Evolutionary conservation across 805 yeast genomes (phyloP).

Genomic region (Priceomyces castillae): DNA sequence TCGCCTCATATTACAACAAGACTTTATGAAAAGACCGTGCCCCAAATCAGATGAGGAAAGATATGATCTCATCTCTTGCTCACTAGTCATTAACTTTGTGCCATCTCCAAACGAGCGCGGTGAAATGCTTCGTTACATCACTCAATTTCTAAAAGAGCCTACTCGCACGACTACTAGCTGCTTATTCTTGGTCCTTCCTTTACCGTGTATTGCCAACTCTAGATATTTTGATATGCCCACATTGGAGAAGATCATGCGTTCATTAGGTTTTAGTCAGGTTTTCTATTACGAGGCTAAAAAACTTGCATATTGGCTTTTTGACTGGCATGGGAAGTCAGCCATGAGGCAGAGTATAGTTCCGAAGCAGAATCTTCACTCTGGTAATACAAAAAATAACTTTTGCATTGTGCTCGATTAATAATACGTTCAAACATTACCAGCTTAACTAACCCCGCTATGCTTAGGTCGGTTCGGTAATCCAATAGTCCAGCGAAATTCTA

Average conservation of each 20-base stretch:
- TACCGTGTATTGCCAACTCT: slow-evolving; percentile 82
- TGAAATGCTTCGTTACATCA: slow-evolving; percentile 64
- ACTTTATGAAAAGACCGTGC: slow-evolving; percentile 74
- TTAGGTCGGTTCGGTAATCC: too few species aligned
- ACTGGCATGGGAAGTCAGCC: slow-evolving; percentile 38
- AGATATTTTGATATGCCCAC: slow-evolving; percentile 60
- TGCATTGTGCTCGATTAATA: slow-evolving; percentile 29
- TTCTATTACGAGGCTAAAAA: slow-evolving; percentile 61
- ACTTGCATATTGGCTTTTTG: slow-evolving; percentile 68
- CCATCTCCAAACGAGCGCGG: slow-evolving; percentile 72
- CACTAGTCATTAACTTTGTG: slow-evolving; percentile 86
- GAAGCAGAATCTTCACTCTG: slow-evolving; percentile 55
- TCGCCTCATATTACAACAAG: slow-evolving; percentile 69
- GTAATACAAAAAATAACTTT: slow-evolving; percentile 68
- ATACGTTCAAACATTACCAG: too few species aligned
- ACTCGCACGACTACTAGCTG: slow-evolving; percentile 24
- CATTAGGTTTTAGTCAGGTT: slow-evolving; percentile 56
- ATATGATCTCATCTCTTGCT: slow-evolving; percentile 73
- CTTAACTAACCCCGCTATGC: too few species aligned
- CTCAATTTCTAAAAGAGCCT: slow-evolving; percentile 50
- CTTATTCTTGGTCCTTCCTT: slow-evolving; percentile 79
- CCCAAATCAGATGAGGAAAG: slow-evolving; percentile 47
- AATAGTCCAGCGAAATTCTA: too few species aligned
- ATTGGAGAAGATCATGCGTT: slow-evolving; percentile 45
- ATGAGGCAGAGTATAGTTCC: slow-evolving; percentile 15